Base-by-base conservation (phyloP, 2,329 filamentous ascomycete species). In the Cytospora schulzeri region DNA sequence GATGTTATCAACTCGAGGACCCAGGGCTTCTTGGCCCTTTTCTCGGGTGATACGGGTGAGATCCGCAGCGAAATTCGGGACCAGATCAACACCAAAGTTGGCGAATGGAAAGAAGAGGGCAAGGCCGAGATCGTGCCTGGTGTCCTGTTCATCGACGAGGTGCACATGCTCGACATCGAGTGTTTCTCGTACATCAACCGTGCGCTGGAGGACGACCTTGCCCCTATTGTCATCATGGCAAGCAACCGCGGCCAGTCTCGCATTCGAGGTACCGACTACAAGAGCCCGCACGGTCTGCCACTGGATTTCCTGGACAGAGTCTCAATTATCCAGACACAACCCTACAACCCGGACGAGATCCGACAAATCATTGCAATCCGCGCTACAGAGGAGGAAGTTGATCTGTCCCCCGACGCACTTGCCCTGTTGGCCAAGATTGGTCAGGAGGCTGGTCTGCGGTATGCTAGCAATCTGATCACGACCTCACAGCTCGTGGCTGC, bases 131-230 rank as follows among this genome's bases (percentile, higher is more conserved):
- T 99, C 62, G 93, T 99, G 0, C 95, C 95, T 0, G 95, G 95
- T 54, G 95, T 99, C 9, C 82, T 99, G 9, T 99, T 99, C 82
- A 96, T 99, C 73, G 95, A 99, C 73, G 95, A 99, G 80, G 94
- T 99, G 6, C 95, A 99, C 83, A 98, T 99, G 94, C 91, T 99
- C 64, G 95, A 99, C 76, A 97, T 98, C 69, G 95, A 99, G 78
- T 98, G 94, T 81, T 99, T 97, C 82, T 96, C 75, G 53, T 99
- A 96, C 82, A 90, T 99, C 83, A 99, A 99, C 82, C 91, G 95
- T 60, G 95, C 95, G 0, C 84, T 99, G 53, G 95, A 99, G 79
- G 92, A 93, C 66, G 93, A 98, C 72, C 85, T 99, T 35, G 93
- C 95, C 1, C 95, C 95, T 48, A 93, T 99, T 69, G 93, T 99